Evolutionary conservation across 352 stramenopile genomes (phyloP).

Genomic region (Discostella stelligera): DNA sequence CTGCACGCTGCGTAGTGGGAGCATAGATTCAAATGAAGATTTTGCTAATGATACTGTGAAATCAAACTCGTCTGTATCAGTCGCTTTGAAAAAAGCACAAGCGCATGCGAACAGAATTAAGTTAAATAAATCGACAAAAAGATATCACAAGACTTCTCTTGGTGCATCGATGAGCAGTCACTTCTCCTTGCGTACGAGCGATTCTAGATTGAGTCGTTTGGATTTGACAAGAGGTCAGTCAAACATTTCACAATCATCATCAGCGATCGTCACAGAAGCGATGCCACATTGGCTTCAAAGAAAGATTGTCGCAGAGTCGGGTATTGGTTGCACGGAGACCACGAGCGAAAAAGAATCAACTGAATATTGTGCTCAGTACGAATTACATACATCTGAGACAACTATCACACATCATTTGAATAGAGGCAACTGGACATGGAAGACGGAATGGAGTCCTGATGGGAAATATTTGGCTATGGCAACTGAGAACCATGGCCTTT

Average conservation of each 20-base stretch:
- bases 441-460: constrained; percentile 65
- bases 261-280: constrained; percentile 1
- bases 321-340: neutral
- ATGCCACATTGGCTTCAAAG: constrained; percentile 30
- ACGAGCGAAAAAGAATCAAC: neutral
- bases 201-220: neutral
- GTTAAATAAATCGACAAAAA: constrained; percentile 7
- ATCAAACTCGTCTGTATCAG: constrained; percentile 15
- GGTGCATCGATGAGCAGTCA: neutral
- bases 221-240: constrained; percentile 12
- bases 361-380: constrained; percentile 32
- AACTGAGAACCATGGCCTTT: constrained; percentile 70
- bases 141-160: neutral
- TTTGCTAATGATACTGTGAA: constrained; percentile 10
- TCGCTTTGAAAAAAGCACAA: constrained; percentile 20
- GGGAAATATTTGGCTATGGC: constrained; percentile 61
- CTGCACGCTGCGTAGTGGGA: constrained; percentile 2
- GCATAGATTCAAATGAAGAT: constrained; percentile 1
- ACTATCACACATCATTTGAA: constrained; percentile 68
- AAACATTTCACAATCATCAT: neutral
- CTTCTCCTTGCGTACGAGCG: neutral
- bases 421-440: constrained; percentile 71
- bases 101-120: constrained; percentile 36
- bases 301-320: constrained; percentile 31
- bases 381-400: constrained; percentile 48